A percentile compares a stretch with the other conserved stretches of the same genome.
Evolutionary conservation across 106 monocot genomes (phyloP).

Genomic region (Ottelia alismoides): DNA sequence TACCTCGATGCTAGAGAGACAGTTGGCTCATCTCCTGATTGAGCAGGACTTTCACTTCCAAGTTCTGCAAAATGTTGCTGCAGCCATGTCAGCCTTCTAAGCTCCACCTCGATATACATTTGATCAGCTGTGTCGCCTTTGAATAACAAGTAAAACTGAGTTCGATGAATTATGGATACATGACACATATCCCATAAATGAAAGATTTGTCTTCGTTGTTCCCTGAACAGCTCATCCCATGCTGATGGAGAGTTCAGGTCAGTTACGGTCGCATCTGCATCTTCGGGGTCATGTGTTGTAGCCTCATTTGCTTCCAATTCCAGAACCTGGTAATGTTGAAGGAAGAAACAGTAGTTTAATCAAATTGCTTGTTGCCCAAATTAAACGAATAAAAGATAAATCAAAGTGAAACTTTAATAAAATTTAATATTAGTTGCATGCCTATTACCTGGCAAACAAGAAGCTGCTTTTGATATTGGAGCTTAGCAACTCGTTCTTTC

Average conservation of each 20-base stretch:
- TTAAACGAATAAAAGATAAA: too few species aligned
- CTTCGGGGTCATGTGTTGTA: constrained; percentile 11
- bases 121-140: constrained; percentile 83
- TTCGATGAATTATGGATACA: constrained; percentile 81
- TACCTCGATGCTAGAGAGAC: constrained; percentile 67
- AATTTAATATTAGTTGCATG: too few species aligned
- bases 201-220: constrained; percentile 73
- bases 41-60: constrained; percentile 44
- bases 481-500: constrained; percentile 84
- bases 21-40: constrained; percentile 37
- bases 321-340: constrained; percentile 48
- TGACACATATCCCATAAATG: constrained; percentile 82
- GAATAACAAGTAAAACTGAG: constrained; percentile 89
- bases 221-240: constrained; percentile 45
- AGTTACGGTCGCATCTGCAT: constrained; percentile 18
- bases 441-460: constrained; percentile 97
- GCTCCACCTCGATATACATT: constrained; percentile 92
- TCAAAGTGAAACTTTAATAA: too few species aligned
- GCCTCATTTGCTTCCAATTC: constrained; percentile 87
- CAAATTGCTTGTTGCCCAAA: too few species aligned
- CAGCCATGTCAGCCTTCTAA: constrained; percentile 78
- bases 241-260: constrained; percentile 34
- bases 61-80: constrained; percentile 52
- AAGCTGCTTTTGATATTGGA: constrained; percentile 96
- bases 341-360: not conserved